These are phyloP conservation scores for Coemansia sp. DNA, from an alignment of 192 early-diverging fungal genomes.

Conservation along the genomic window DNA sequence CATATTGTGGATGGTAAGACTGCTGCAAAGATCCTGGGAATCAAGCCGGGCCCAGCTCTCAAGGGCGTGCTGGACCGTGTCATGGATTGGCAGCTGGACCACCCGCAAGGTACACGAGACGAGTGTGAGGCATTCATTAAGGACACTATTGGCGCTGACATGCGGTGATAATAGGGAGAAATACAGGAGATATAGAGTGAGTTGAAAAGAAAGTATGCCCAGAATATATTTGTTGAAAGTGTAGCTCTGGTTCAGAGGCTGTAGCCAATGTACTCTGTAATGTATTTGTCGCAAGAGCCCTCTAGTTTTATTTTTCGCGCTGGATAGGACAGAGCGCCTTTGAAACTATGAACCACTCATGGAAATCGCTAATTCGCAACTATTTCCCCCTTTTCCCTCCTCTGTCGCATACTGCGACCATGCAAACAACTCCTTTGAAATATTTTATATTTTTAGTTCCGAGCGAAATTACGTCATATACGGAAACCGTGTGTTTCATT, in stretches of 20 bases:
- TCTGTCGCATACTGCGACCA: not conserved
- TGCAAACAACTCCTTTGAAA: not conserved
- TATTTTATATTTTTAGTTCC: no score
- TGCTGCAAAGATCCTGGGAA: conserved; percentile 62
- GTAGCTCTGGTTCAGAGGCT: not conserved
- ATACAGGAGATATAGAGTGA: no score
- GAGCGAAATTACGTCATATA: no score
- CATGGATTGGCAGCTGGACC: conserved; percentile 84
- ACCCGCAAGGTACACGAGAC: conserved; percentile 65
- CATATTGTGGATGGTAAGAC: conserved; percentile 66
- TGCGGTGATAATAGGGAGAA: not conserved
- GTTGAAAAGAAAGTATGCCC: not conserved
- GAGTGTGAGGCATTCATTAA: conserved; percentile 65
- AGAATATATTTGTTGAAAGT: not conserved
- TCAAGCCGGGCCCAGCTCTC: conserved; percentile 76
- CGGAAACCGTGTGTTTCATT: no score
- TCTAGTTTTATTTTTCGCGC: not conserved
- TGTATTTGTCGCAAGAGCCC: not conserved
- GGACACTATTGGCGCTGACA: conserved; percentile 6
- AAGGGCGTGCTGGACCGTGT: conserved; percentile 65
- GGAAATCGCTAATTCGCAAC: not conserved
- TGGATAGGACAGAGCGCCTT: not conserved
- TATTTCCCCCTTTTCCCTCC: not conserved
- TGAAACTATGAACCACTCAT: not conserved
- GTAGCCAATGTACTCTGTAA: no score